A percentile compares a stretch with the other conserved stretches of the same genome.
Evolutionary conservation across 176 grass and related monocot species (phyloP).

Genomic region (Carex parvula): DNA sequence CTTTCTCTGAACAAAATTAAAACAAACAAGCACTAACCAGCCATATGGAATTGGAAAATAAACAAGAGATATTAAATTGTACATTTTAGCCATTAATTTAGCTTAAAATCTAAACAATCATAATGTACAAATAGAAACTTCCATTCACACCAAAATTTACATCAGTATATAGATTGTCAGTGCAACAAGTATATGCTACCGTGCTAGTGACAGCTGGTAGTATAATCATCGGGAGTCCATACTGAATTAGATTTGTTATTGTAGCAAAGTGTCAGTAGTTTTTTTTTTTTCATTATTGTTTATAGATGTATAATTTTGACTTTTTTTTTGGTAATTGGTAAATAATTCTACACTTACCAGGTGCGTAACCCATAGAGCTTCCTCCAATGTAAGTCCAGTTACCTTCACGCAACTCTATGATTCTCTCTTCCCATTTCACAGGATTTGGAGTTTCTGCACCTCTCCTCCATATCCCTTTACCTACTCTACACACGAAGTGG

Average conservation of each 20-base stretch:
- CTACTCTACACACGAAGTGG: conserved; percentile 63
- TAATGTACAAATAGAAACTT: background rate
- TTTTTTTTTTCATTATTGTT: background rate
- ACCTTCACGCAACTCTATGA: conserved; percentile 81
- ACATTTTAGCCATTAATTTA: background rate
- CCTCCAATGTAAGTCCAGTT: conserved; percentile 83
- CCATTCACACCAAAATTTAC: background rate
- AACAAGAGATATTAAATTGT: background rate
- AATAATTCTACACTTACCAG: conserved; percentile 39
- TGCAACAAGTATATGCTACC: background rate
- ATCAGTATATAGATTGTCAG: conserved; percentile 2
- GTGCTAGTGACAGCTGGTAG: background rate
- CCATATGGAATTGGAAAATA: background rate
- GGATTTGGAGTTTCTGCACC: conserved; percentile 76
- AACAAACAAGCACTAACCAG: conserved; percentile 23
- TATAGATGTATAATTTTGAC: background rate
- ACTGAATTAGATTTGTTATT: background rate
- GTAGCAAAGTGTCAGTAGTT: background rate
- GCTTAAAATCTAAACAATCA: background rate
- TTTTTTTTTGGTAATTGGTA: background rate
- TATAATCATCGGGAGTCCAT: background rate
- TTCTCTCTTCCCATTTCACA: conserved; percentile 78
- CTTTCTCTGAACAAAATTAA: conserved; percentile 55
- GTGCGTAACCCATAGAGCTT: conserved; percentile 74
- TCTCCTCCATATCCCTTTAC: conserved; percentile 91